phyloP scores from a whole-genome alignment of 2,329 filamentous ascomycete species.

The Cadophora luteo-olivacea region DNA sequence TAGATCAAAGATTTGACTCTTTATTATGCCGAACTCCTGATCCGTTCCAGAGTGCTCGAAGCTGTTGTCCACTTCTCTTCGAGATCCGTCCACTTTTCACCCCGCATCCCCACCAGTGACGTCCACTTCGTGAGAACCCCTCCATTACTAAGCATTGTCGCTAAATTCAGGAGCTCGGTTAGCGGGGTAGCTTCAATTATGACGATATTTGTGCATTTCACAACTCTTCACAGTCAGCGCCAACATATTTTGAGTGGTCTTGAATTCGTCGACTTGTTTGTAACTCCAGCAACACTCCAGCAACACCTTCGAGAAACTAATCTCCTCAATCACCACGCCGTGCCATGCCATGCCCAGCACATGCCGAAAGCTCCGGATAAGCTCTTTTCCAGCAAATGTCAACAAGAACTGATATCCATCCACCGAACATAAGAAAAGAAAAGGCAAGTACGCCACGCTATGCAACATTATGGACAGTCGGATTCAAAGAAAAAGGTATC shows the following conservation, averaged over 20 bases:
- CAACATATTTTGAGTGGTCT: neutral
- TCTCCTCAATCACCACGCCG: neutral
- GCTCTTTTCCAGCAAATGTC: neutral
- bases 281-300: slow-evolving; percentile 10
- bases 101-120: neutral
- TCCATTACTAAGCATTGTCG: neutral
- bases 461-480: slow-evolving; percentile 38
- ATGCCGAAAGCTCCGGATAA: neutral
- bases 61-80: neutral
- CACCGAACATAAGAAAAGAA: slow-evolving; percentile 21
- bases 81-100: neutral
- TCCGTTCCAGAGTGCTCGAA: neutral
- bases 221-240: neutral
- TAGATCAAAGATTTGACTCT: neutral
- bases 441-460: slow-evolving; percentile 39
- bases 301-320: neutral
- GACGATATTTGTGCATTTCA: slow-evolving; percentile 11
- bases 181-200: slow-evolving; percentile 3
- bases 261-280: neutral
- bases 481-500: slow-evolving; percentile 29
- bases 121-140: neutral
- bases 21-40: neutral
- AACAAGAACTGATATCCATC: slow-evolving; percentile 7
- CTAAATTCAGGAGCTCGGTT: neutral
- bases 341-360: neutral